phyloP scores from a whole-genome alignment of 1,284 basidiomycete species.

The Prillingera fragicola region DNA sequence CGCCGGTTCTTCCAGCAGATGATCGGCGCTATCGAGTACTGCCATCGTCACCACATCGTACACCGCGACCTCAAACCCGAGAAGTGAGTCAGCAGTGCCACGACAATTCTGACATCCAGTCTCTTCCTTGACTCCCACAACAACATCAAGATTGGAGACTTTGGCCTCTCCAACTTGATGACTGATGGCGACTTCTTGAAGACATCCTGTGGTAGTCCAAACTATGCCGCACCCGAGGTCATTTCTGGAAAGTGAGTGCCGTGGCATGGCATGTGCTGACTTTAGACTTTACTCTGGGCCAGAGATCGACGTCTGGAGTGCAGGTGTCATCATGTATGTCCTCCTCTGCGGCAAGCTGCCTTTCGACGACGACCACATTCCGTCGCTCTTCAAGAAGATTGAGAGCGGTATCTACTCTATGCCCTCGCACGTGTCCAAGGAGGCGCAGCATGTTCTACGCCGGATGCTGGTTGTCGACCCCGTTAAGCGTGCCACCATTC shows the following conservation, averaged over 20 bases:
- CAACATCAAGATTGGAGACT: conserved; percentile 88
- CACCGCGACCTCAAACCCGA: conserved; percentile 95
- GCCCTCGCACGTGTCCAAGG: conserved; percentile 67
- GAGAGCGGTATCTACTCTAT: conserved; percentile 82
- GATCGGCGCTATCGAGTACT: conserved; percentile 92
- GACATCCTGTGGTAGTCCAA: conserved; percentile 90
- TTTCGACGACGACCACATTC: conserved; percentile 93
- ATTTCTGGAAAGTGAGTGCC: conserved; percentile 68
- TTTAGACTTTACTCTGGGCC: conserved; percentile 77
- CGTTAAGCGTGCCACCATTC: conserved; percentile 82
- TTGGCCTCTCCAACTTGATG: conserved; percentile 89
- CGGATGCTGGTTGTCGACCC: conserved; percentile 88
- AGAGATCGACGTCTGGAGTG: conserved; percentile 97
- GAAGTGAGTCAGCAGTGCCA: conserved; percentile 62
- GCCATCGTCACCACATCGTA: conserved; percentile 87
- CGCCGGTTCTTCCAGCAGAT: conserved; percentile 93
- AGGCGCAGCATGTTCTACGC: conserved; percentile 70
- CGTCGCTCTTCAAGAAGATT: conserved; percentile 85
- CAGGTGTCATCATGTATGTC: conserved; percentile 90
- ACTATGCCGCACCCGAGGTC: conserved; percentile 94
- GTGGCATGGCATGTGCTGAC: conserved; percentile 1
- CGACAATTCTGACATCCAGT: conserved; percentile 26
- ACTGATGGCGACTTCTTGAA: conserved; percentile 90
- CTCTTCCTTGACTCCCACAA: conserved; percentile 52
- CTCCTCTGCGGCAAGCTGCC: conserved; percentile 88